Percentiles rank a stretch among this genome's conserved stretches.
phyloP scores from a whole-genome alignment of 2,329 filamentous ascomycete genomes.

The Cytospora leucostoma region DNA sequence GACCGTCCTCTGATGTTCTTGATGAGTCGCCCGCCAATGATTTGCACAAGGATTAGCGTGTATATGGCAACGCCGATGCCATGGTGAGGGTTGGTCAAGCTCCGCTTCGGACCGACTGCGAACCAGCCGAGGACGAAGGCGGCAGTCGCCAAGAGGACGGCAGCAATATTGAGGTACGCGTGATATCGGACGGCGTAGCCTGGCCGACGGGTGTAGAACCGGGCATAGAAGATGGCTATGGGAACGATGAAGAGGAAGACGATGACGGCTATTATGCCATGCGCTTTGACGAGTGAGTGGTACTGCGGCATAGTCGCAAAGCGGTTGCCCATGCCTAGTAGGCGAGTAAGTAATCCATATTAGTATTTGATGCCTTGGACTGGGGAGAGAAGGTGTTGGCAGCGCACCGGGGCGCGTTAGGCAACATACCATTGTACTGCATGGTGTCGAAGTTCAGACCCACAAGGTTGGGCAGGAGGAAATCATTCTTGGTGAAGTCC shows the following conservation, averaged over 20 bases:
- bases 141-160: conserved; percentile 67
- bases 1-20: conserved; percentile 52
- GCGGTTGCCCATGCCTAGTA: conserved; percentile 76
- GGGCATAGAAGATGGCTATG: conserved; percentile 69
- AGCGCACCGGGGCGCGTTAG: background rate
- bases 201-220: conserved; percentile 67
- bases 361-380: conserved; percentile 13
- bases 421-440: conserved; percentile 73
- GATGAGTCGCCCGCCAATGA: conserved; percentile 68
- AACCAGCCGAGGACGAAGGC: conserved; percentile 76
- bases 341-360: conserved; percentile 10
- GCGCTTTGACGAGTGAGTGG: conserved; percentile 67
- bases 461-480: conserved; percentile 74
- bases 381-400: background rate
- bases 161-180: conserved; percentile 72
- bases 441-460: conserved; percentile 80
- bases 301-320: conserved; percentile 72
- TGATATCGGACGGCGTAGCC: conserved; percentile 68
- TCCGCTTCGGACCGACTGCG: conserved; percentile 72
- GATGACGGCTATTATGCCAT: conserved; percentile 71
- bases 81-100: conserved; percentile 79
- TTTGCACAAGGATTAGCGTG: conserved; percentile 69
- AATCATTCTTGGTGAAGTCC: conserved; percentile 75
- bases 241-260: conserved; percentile 76
- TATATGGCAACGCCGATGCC: conserved; percentile 82